Evolutionary conservation across 805 yeast species (phyloP).

Genomic region (Candida ponderosae): DNA sequence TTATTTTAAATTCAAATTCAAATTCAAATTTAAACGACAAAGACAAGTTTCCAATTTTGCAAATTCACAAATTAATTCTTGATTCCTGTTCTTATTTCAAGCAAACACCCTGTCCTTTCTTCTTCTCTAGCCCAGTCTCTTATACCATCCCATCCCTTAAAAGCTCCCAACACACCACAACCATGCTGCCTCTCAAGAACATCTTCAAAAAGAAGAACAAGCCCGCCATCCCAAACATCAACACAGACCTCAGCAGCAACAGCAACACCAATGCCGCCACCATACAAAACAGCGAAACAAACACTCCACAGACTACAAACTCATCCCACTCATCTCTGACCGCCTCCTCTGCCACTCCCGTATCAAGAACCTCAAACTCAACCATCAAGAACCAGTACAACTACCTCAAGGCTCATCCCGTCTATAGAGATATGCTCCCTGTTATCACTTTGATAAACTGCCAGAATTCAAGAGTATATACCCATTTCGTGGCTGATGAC

Average conservation of each 20-base stretch:
- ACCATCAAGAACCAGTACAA: conserved; percentile 8
- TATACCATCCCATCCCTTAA: no score
- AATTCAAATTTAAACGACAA: background rate
- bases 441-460: conserved; percentile 62
- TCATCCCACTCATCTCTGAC: conserved; percentile 1
- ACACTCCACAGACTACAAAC: background rate
- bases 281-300: no score
- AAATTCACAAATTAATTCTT: no score
- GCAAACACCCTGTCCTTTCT: no score
- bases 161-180: no score
- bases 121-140: no score
- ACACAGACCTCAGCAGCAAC: background rate
- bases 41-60: no score
- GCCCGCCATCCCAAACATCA: background rate
- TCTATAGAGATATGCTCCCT: conserved; percentile 64
- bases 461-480: conserved; percentile 61
- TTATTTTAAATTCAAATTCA: background rate
- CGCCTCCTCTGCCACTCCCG: background rate
- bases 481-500: conserved; percentile 5
- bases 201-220: conserved; percentile 7
- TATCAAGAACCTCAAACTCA: background rate
- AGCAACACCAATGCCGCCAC: no score
- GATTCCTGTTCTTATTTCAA: no score
- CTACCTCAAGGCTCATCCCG: conserved; percentile 9
- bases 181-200: conserved; percentile 8